Evolutionary conservation across 352 stramenopile species (phyloP).

Genomic region (Peronospora farinosa): DNA sequence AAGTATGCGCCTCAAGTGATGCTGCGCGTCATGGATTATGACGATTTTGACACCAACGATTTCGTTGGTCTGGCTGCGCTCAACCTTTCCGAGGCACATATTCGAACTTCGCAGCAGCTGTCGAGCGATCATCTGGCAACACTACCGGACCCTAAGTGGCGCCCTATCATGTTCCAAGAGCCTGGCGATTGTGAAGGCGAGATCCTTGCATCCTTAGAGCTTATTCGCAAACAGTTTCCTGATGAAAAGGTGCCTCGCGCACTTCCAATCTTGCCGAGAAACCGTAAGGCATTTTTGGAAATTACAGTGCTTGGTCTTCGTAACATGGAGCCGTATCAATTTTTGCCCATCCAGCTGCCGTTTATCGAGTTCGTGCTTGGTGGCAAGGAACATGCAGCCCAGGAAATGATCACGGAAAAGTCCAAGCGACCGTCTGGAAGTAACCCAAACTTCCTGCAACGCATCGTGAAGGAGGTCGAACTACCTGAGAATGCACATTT

Average conservation of each 20-base stretch:
- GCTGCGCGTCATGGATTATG: slow-evolving; percentile 74
- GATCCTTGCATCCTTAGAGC: slow-evolving; percentile 66
- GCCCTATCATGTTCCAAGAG: slow-evolving; percentile 71
- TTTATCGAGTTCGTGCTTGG: slow-evolving; percentile 86
- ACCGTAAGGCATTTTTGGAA: slow-evolving; percentile 72
- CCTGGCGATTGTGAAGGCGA: slow-evolving; percentile 75
- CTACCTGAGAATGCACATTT: slow-evolving; percentile 87
- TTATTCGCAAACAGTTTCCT: slow-evolving; percentile 66
- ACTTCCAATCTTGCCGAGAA: slow-evolving; percentile 51
- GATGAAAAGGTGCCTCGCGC: slow-evolving; percentile 52
- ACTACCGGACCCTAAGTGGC: slow-evolving; percentile 69
- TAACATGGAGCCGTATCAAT: slow-evolving; percentile 86
- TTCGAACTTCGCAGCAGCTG: slow-evolving; percentile 57
- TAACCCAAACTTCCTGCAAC: slow-evolving; percentile 88
- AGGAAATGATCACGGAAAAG: slow-evolving; percentile 85
- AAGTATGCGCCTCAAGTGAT: slow-evolving; percentile 76
- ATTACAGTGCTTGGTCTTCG: slow-evolving; percentile 81
- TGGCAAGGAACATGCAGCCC: slow-evolving; percentile 63
- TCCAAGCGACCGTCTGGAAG: slow-evolving; percentile 72
- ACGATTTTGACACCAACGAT: slow-evolving; percentile 70
- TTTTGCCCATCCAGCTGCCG: slow-evolving; percentile 82
- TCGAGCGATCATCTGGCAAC: slow-evolving; percentile 32
- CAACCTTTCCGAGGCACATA: slow-evolving; percentile 65
- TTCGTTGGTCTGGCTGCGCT: slow-evolving; percentile 57
- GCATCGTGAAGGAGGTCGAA: slow-evolving; percentile 83